These are phyloP conservation scores for Zygosaccharomyces kombuchaensis DNA, from an alignment of 805 yeast species.

Conservation along the genomic window DNA sequence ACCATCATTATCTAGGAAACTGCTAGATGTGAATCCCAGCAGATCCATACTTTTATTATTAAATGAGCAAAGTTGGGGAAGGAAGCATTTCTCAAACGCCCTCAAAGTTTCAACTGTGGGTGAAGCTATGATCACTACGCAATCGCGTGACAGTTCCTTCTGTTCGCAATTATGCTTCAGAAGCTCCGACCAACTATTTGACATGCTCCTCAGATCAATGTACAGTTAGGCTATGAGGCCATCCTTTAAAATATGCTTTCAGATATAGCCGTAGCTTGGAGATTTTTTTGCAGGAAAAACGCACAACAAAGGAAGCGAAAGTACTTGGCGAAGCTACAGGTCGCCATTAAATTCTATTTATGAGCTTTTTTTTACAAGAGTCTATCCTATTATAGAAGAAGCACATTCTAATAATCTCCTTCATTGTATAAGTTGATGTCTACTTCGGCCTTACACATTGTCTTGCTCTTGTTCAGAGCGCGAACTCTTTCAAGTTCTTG, in stretches of 20 bases:
- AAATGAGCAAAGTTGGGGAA: conserved; percentile 6
- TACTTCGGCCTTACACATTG: conserved; percentile 68
- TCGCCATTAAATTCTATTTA: not conserved
- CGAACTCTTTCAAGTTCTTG: conserved; percentile 76
- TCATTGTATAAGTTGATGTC: conserved; percentile 60
- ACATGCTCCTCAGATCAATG: not conserved
- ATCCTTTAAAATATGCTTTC: not conserved
- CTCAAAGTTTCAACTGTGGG: conserved; percentile 9
- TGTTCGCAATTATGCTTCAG: not conserved
- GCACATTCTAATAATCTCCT: conserved; percentile 44
- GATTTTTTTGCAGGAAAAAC: not conserved
- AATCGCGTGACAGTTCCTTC: not conserved
- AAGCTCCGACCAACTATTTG: conserved; percentile 5
- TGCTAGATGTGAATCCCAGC: conserved; percentile 4
- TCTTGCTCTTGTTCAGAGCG: conserved; percentile 63
- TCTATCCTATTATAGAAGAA: not conserved
- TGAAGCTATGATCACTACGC: conserved; percentile 6
- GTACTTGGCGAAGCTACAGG: too few relatives aligned
- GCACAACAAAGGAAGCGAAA: not conserved
- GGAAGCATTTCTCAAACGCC: conserved; percentile 9
- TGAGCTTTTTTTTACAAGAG: conserved; percentile 7
- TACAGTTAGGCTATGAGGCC: not conserved
- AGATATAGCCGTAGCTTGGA: not conserved
- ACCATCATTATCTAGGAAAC: not conserved
- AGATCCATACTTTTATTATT: conserved; percentile 7